phyloP scores from a whole-genome alignment of 1,284 basidiomycete species.

The Uromyces viciae-fabae region DNA sequence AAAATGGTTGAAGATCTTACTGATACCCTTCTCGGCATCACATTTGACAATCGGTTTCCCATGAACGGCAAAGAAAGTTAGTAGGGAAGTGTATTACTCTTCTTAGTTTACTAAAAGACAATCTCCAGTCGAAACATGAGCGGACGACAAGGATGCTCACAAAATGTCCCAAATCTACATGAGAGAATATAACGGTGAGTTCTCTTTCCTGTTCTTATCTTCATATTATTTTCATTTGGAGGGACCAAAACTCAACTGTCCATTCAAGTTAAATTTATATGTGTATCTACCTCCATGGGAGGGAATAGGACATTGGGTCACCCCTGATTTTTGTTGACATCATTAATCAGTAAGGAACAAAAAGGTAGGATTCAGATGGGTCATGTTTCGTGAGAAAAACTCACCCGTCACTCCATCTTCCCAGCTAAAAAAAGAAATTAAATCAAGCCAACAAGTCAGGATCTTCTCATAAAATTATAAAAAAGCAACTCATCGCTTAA shows the following conservation, averaged over 20 bases:
- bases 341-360: not conserved
- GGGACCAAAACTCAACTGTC: constrained; percentile 17
- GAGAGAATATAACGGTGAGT: not conserved
- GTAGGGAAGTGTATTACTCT: too few relatives aligned
- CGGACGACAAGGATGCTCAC: constrained; percentile 18
- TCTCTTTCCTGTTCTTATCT: not conserved
- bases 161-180: constrained; percentile 37
- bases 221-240: not conserved
- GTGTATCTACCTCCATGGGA: constrained; percentile 30
- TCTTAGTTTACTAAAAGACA: too few relatives aligned
- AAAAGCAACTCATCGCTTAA: too few relatives aligned
- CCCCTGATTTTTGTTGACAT: not conserved
- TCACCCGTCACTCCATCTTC: constrained; percentile 42
- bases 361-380: not conserved
- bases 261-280: constrained; percentile 33
- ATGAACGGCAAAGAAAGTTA: not conserved
- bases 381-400: not conserved
- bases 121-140: too few relatives aligned
- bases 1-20: not conserved
- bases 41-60: not conserved
- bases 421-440: constrained; percentile 15
- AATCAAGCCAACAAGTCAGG: not conserved
- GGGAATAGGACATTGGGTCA: constrained; percentile 40
- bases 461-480: not conserved
- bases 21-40: constrained; percentile 28